Percentiles rank a stretch among this genome's conserved stretches.
These are phyloP conservation scores for Rhododendron simsii DNA, from an alignment of 148 eudicot species.

Conservation along the genomic window DNA sequence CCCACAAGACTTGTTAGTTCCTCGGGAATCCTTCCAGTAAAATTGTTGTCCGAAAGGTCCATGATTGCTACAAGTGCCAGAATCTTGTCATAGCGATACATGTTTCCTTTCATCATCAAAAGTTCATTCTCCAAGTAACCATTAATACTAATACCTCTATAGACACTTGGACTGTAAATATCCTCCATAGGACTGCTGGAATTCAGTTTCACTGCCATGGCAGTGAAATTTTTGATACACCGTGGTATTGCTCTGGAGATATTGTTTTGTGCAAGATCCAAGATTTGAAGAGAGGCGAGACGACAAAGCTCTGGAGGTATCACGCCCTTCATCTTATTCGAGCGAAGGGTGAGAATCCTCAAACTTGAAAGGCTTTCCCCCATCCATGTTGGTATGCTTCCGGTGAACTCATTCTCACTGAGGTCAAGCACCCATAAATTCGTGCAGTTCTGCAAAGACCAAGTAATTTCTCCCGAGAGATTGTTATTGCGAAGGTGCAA, in stretches of 20 bases:
- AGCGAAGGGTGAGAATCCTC: neutral
- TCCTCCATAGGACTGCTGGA: neutral
- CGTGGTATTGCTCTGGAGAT: neutral
- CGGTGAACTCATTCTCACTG: slow-evolving; percentile 9
- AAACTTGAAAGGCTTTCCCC: neutral
- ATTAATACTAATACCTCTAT: too few relatives aligned
- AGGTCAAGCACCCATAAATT: neutral
- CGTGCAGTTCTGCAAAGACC: neutral
- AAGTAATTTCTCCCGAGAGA: slow-evolving; percentile 17
- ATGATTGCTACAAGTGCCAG: slow-evolving; percentile 6
- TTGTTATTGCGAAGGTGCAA: slow-evolving; percentile 10
- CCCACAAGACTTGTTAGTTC: neutral
- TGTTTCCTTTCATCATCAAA: slow-evolving; percentile 10
- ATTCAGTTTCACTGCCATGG: neutral
- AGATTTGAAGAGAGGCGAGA: slow-evolving; percentile 4
- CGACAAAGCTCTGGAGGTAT: neutral
- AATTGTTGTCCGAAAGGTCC: slow-evolving; percentile 15
- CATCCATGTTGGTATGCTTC: slow-evolving; percentile 17
- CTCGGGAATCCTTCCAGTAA: neutral
- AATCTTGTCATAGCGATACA: neutral
- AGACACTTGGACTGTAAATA: too few relatives aligned
- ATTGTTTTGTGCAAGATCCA: slow-evolving; percentile 10
- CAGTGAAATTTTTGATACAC: slow-evolving; percentile 3
- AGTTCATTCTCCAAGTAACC: neutral
- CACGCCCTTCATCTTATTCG: neutral